phyloP scores from a whole-genome alignment of 306 rosid species.

The Biancaea sappan region DNA sequence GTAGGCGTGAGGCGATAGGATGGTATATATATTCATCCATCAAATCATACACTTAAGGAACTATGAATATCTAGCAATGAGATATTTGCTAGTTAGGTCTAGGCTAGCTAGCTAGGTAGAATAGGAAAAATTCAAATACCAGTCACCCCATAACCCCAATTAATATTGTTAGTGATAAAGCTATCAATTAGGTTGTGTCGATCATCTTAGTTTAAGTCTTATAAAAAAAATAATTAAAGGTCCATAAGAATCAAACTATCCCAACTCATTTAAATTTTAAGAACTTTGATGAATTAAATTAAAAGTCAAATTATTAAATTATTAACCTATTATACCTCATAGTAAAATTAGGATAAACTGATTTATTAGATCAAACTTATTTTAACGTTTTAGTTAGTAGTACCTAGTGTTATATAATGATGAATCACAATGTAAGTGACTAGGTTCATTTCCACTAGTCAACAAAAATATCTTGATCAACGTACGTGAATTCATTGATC shows the following conservation, averaged over 20 bases:
- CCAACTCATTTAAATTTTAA: no score
- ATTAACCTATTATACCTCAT: no score
- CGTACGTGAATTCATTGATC: background rate
- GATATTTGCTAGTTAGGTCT: conserved; percentile 1
- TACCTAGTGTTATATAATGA: conserved; percentile 39
- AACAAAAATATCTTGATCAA: background rate
- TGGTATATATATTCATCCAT: conserved; percentile 24
- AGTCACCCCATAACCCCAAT: conserved; percentile 30
- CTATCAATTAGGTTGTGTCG: no score
- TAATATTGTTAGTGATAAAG: conserved; percentile 36
- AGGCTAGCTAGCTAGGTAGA: conserved; percentile 24
- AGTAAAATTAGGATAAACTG: no score
- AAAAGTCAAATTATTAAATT: no score
- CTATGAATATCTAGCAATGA: background rate
- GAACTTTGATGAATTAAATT: no score
- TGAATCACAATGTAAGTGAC: conserved; percentile 26
- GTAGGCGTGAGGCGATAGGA: background rate
- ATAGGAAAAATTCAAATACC: background rate
- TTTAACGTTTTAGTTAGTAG: no score
- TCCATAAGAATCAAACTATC: no score
- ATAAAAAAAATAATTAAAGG: no score
- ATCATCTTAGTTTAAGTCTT: conserved; percentile 36
- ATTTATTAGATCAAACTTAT: no score
- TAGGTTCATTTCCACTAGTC: background rate
- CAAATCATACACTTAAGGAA: conserved; percentile 30